A percentile compares a stretch with the other conserved stretches of the same genome.
Conservation (phyloP, 2,329 filamentous ascomycete species). For the Trichoderma citrinoviride region DNA sequence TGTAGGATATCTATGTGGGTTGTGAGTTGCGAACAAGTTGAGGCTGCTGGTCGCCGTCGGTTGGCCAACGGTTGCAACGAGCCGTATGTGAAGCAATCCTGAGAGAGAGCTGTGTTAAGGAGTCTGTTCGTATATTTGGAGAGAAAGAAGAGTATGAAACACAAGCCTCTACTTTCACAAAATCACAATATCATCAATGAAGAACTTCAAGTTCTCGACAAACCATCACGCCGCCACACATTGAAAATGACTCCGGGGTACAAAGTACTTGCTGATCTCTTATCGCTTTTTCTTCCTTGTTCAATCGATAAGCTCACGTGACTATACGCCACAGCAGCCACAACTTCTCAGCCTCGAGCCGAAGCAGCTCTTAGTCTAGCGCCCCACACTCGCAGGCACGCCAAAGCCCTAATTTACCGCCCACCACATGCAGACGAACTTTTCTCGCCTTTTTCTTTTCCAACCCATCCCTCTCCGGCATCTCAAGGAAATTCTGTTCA, state of each 20-base stretch:
- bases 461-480: conserved; percentile 32
- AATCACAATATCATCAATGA: not conserved
- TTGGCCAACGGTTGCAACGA: not conserved
- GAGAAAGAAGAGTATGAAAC: not conserved
- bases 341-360: not conserved
- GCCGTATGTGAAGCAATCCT: no score
- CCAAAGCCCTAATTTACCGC: conserved; percentile 40
- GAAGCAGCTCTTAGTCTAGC: not conserved
- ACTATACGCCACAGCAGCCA: not conserved
- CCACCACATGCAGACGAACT: conserved; percentile 34
- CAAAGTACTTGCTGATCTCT: not conserved
- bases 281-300: not conserved
- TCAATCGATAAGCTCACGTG: conserved; percentile 23
- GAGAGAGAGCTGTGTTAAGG: no score
- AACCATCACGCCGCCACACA: not conserved
- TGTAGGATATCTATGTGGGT: not conserved
- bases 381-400: conserved; percentile 19
- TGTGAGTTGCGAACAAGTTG: not conserved
- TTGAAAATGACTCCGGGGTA: not conserved
- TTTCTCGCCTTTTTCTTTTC: conserved; percentile 29
- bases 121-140: not conserved
- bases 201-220: not conserved
- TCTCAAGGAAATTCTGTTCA: conserved; percentile 36
- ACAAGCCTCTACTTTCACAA: no score
- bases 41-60: not conserved